Base-by-base conservation (phyloP, 2,329 filamentous ascomycete genomes). In the Fusarium napiforme region DNA sequence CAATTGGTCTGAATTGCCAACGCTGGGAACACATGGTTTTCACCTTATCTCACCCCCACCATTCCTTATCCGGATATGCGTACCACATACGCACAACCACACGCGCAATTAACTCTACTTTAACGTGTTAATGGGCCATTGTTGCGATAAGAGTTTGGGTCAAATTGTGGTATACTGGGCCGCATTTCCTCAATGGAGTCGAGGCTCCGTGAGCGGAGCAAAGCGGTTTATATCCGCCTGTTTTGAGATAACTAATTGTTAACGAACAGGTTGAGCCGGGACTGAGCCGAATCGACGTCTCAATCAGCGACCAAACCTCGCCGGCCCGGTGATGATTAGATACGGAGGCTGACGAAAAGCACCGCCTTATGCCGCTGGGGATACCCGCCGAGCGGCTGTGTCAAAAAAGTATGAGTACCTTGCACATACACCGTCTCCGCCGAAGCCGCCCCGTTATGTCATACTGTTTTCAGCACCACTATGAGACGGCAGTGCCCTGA, bases 371-470 rank as follows among this genome's bases (percentile, higher is more conserved):
- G 67, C 74, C 71, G 71, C 65, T 72, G 72, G 72, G 60, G 37
- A 69, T 73, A 72, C 62, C 72, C 67, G 72, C 57, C 52, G 69
- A 73, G 71, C 74, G 71, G 71, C 74, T 75, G 74, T 72, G 74
- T 52, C 23, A 56, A 60, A 57, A 58, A 36, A 34, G 36, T 45
- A 53, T 28, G 40, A 49, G 63, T 67, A 67, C 36, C 19, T n/a
- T 32, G 9, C 40, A 60, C 69, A 71, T 64, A 59, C 66, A 72
- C 62, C 71, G 57, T 65, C 69, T 75, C 69, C 74, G 74, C 74
- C 71, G 63, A 75, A 72, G 63, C 75, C 75, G 71, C 75, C 69
- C 60, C 43, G 71, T 69, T 73, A 76, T 77, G 71, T 74, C 65
- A 75, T 69, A 58, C 28, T 32, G 47, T 55, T 9, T 37, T 64